These are phyloP conservation scores for Nicotiana otophora DNA, from an alignment of 257 asterid species.

Conservation along the genomic window DNA sequence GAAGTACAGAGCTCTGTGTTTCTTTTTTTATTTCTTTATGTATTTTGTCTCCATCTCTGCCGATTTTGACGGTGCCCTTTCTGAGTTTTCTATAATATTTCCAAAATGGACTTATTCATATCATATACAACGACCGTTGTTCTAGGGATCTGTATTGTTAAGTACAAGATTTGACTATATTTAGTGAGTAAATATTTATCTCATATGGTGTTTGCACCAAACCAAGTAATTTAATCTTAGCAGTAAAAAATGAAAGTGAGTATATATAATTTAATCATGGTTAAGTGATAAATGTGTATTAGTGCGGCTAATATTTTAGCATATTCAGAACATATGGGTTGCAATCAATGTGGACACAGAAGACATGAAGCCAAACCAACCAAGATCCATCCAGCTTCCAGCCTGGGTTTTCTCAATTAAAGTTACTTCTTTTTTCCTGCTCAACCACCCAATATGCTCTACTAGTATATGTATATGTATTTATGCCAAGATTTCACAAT, in stretches of 20 bases:
- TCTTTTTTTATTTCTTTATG: neutral
- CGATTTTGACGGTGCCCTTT: neutral
- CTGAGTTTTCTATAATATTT: neutral
- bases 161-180: neutral
- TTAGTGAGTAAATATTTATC: neutral
- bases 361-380: conserved; percentile 15
- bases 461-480: neutral
- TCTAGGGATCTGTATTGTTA: neutral
- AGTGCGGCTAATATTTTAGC: neutral
- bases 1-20: neutral
- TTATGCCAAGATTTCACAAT: conserved; percentile 7
- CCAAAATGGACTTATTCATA: neutral
- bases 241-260: neutral
- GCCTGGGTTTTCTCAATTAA: conserved; percentile 18
- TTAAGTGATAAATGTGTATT: neutral
- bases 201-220: too few relatives aligned
- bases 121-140: neutral
- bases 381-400: conserved; percentile 32
- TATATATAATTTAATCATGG: neutral
- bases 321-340: neutral
- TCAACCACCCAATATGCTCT: conserved; percentile 31
- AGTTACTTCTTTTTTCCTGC: conserved; percentile 6
- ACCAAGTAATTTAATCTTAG: neutral
- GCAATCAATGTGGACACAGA: conserved; percentile 9
- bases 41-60: neutral